These are phyloP conservation scores for Saxophila tyrrhenica DNA, from an alignment of 495 filamentous ascomycete species.

Conservation along the genomic window DNA sequence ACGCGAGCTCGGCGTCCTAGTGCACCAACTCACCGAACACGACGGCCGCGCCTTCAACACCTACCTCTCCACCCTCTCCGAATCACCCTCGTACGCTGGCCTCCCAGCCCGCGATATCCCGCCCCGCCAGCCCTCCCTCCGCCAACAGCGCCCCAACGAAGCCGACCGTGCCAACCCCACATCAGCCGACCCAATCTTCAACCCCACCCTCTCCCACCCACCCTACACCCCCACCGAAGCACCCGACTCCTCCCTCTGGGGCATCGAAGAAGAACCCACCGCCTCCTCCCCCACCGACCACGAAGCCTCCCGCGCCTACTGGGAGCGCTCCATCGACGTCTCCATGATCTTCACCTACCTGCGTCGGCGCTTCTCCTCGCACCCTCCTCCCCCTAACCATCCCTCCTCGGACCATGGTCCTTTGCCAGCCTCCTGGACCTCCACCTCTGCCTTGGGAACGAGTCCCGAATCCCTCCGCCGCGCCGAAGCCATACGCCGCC, in stretches of 20 bases:
- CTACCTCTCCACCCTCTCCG: conserved; percentile 38
- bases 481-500: conserved; percentile 69
- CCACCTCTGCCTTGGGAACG: conserved; percentile 26
- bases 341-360: conserved; percentile 83
- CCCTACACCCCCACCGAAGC: conserved; percentile 23
- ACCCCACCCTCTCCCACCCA: conserved; percentile 3
- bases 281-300: conserved; percentile 14
- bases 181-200: conserved; percentile 9
- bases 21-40: conserved; percentile 71
- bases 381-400: background rate
- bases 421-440: conserved; percentile 16
- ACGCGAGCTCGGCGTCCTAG: conserved; percentile 70
- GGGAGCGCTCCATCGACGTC: conserved; percentile 78
- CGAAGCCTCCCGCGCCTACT: conserved; percentile 49
- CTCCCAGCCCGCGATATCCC: conserved; percentile 27
- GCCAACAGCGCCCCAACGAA: background rate
- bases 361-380: conserved; percentile 54
- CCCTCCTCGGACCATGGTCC: too few relatives aligned
- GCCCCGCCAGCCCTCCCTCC: conserved; percentile 6
- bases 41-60: conserved; percentile 68
- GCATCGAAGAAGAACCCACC: conserved; percentile 44
- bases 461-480: conserved; percentile 42
- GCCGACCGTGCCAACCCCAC: background rate
- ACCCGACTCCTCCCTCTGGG: conserved; percentile 25
- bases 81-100: conserved; percentile 39